Conservation (phyloP, 2,329 filamentous ascomycete species). For the Chaetomiaceae sp. region DNA sequence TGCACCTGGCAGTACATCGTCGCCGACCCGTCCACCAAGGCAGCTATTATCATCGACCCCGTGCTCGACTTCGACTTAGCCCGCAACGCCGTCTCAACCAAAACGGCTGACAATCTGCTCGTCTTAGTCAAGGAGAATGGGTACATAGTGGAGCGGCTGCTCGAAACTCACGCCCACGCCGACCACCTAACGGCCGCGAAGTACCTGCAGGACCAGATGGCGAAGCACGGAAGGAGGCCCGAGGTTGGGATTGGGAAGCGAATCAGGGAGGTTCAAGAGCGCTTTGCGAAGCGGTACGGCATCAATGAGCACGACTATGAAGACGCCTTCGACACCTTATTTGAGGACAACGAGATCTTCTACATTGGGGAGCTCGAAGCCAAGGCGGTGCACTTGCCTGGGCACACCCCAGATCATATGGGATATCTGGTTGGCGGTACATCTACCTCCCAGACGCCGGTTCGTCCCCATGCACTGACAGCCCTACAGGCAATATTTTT, state of each 20-base stretch:
- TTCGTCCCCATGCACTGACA: no score
- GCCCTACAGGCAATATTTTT: constrained; percentile 38
- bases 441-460: no score
- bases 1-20: constrained; percentile 57
- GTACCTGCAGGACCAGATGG: constrained; percentile 47
- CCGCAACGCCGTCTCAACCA: constrained; percentile 39
- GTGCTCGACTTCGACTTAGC: constrained; percentile 51
- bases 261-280: constrained; percentile 44
- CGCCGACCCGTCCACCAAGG: constrained; percentile 42
- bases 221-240: constrained; percentile 32
- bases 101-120: constrained; percentile 47
- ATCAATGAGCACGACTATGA: constrained; percentile 38
- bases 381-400: constrained; percentile 49
- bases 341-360: constrained; percentile 49
- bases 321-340: constrained; percentile 46
- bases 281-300: constrained; percentile 45
- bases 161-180: constrained; percentile 58
- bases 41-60: constrained; percentile 54
- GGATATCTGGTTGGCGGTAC: constrained; percentile 47
- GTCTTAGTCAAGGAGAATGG: constrained; percentile 35
- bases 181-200: constrained; percentile 54
- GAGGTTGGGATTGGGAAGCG: constrained; percentile 49
- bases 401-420: constrained; percentile 55
- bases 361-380: constrained; percentile 41
- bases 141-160: constrained; percentile 45